A percentile compares a stretch with the other conserved stretches of the same genome.
Evolutionary conservation across 441 rosid species (phyloP).

Genomic region (Erodium chrysanthum): DNA sequence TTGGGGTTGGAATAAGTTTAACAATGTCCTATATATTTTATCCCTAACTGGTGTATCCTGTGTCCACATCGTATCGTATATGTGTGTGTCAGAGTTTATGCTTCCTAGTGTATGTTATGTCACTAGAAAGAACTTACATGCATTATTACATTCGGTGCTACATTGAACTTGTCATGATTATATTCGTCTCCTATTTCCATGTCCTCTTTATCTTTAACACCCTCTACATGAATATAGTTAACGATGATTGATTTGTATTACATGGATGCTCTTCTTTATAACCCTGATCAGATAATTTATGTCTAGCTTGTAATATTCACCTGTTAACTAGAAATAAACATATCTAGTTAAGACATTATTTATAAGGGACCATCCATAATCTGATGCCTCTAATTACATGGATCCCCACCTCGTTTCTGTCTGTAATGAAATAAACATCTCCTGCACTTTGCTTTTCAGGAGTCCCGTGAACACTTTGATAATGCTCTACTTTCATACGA

Average conservation of each 20-base stretch:
- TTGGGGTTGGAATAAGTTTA: too few species aligned
- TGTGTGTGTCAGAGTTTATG: too few species aligned
- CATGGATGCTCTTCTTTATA: neutral
- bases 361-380: neutral
- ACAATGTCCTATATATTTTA: too few species aligned
- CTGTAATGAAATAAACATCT: conserved; percentile 5
- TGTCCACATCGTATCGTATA: too few species aligned
- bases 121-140: too few species aligned
- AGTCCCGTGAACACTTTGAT: conserved; percentile 65
- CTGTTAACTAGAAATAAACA: neutral
- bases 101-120: too few species aligned
- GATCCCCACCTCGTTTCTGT: neutral
- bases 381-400: neutral
- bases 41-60: too few species aligned
- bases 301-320: neutral
- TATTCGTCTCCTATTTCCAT: too few species aligned
- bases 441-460: conserved; percentile 36
- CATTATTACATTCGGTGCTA: too few species aligned
- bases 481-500: conserved; percentile 58
- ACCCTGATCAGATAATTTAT: neutral
- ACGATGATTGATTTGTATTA: neutral
- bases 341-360: neutral
- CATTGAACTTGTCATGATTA: too few species aligned
- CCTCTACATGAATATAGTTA: neutral
- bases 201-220: neutral